These are phyloP conservation scores for Eurotiales sp. DNA, from an alignment of 2,329 filamentous ascomycete species.

Conservation along the genomic window DNA sequence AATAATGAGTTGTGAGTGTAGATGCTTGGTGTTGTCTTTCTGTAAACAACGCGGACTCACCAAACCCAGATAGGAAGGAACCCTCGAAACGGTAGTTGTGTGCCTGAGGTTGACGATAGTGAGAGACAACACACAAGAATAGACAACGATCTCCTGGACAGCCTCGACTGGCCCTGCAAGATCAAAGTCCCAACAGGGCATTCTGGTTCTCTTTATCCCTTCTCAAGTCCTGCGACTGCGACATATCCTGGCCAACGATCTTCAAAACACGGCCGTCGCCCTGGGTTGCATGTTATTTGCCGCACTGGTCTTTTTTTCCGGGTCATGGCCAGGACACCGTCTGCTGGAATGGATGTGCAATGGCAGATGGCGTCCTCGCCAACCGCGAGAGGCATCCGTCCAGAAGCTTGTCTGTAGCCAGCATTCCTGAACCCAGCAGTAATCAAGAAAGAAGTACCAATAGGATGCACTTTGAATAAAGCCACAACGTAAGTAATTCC, in stretches of 20 bases:
- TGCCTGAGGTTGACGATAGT: too few species aligned
- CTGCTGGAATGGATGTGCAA: slow-evolving; percentile 10
- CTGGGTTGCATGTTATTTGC: not conserved
- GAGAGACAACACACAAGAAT: too few species aligned
- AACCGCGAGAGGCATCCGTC: not conserved
- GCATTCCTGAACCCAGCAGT: slow-evolving; percentile 6
- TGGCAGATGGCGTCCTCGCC: slow-evolving; percentile 2
- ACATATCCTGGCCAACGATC: not conserved
- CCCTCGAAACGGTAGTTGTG: not conserved
- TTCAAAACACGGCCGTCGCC: not conserved
- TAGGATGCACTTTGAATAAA: too few species aligned
- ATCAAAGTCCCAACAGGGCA: not conserved
- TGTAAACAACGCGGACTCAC: not conserved
- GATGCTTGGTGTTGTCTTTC: not conserved
- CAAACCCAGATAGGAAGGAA: not conserved
- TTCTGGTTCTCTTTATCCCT: slow-evolving; percentile 4
- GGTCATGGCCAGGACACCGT: not conserved
- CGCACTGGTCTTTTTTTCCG: not conserved
- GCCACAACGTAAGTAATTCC: not conserved
- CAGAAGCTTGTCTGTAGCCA: slow-evolving; percentile 3
- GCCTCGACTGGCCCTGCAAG: too few species aligned
- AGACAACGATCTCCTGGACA: too few species aligned
- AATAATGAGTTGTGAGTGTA: not conserved
- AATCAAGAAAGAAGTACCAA: not conserved
- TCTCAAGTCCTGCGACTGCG: not conserved